Evolutionary conservation across 1,139 yeast species (phyloP).

Genomic region (Kodamaea arcana): DNA sequence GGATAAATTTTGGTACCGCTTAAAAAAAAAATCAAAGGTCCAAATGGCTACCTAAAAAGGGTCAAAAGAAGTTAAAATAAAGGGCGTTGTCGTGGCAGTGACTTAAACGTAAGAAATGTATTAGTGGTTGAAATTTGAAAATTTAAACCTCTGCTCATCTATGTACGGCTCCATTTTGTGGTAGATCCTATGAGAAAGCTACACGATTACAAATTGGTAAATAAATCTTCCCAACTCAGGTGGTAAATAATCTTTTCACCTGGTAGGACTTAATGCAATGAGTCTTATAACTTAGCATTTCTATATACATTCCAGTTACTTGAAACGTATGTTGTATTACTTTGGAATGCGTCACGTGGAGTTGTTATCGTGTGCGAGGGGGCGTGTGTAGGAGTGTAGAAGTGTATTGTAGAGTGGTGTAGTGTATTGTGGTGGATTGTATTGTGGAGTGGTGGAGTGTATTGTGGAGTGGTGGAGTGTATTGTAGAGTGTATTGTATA

Average conservation of each 20-base stretch:
- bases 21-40: neutral
- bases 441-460: too few species aligned
- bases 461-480: neutral
- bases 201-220: neutral
- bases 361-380: neutral
- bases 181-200: neutral
- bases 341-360: neutral
- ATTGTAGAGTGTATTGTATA: too few species aligned
- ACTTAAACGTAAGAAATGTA: too few species aligned
- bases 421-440: neutral
- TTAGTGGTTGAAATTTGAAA: too few species aligned
- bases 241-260: too few species aligned
- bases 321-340: neutral
- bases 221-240: neutral
- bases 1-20: neutral
- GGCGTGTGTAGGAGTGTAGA: neutral
- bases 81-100: too few species aligned
- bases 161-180: neutral
- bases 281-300: too few species aligned
- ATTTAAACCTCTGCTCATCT: neutral
- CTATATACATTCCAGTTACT: neutral
- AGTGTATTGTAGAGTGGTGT: neutral
- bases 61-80: neutral
- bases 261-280: neutral
- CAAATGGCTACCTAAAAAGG: neutral